A percentile compares a stretch with the other conserved stretches of the same genome.
Conservation (phyloP, 345 rosid species). For the Rhodamnia rubescens region DNA sequence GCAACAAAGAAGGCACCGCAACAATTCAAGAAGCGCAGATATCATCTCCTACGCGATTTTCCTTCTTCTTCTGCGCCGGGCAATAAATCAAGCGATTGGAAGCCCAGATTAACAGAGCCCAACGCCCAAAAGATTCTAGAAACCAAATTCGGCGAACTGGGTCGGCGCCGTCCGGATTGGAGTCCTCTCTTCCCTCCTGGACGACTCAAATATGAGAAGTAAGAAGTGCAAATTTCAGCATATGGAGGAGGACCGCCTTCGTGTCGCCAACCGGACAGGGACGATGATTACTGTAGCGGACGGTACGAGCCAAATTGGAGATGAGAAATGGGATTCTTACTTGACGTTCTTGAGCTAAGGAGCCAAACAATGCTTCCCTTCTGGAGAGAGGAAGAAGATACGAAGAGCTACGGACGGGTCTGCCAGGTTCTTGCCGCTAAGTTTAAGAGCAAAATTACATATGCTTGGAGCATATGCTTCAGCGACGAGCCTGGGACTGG, state of each 20-base stretch:
- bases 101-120: neutral
- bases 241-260: neutral
- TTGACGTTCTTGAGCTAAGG: neutral
- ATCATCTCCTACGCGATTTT: neutral
- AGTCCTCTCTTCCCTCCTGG: too few species aligned
- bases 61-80: neutral
- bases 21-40: neutral
- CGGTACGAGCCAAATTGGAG: neutral
- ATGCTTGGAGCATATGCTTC: neutral
- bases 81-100: neutral
- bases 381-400: neutral
- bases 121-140: neutral
- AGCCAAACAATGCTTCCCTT: neutral
- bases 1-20: neutral
- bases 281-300: neutral
- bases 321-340: neutral
- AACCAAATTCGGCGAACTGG: neutral
- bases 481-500: neutral
- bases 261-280: neutral
- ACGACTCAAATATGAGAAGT: neutral
- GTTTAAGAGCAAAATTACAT: neutral
- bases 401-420: neutral
- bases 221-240: neutral
- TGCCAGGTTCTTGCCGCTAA: neutral
- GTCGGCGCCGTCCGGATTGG: neutral